These are phyloP conservation scores for Gliomastix tumulicola DNA, from an alignment of 2,329 filamentous ascomycete species.

Conservation along the genomic window DNA sequence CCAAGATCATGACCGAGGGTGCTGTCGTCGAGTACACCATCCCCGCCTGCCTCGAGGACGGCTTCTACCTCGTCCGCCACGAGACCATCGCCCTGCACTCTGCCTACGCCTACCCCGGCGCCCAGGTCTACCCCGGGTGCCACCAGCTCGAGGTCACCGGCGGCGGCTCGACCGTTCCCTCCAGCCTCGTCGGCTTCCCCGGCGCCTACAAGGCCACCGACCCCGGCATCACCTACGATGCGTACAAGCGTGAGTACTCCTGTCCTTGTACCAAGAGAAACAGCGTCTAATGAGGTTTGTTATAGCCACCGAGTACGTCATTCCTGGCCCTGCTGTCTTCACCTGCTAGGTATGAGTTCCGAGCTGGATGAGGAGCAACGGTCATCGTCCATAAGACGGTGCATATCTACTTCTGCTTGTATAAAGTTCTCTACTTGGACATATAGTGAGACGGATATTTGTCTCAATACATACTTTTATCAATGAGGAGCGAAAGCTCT, in stretches of 20 bases:
- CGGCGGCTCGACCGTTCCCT: constrained; percentile 32
- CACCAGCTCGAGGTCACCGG: constrained; percentile 49
- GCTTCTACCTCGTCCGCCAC: constrained; percentile 52
- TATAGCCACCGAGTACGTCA: constrained; percentile 30
- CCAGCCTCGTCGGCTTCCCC: constrained; percentile 40
- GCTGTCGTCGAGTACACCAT: constrained; percentile 43
- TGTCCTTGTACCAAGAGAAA: background rate
- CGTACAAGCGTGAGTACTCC: constrained; percentile 33
- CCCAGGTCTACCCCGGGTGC: constrained; percentile 51
- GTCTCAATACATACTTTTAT: too few species aligned
- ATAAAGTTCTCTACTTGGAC: too few species aligned
- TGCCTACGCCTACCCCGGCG: constrained; percentile 39
- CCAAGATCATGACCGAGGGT: constrained; percentile 37
- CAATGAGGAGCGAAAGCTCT: too few species aligned
- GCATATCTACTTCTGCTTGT: too few species aligned
- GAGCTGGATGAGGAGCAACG: too few species aligned
- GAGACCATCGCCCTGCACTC: constrained; percentile 50
- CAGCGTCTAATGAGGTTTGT: background rate
- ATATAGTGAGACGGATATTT: too few species aligned
- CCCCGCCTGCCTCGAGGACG: constrained; percentile 40
- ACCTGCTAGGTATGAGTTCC: constrained; percentile 32
- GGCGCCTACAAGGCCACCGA: constrained; percentile 44
- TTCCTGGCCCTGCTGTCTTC: constrained; percentile 41
- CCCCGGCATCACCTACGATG: constrained; percentile 43
- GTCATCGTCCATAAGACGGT: too few species aligned